Percentiles rank a stretch among this genome's conserved stretches.
phyloP scores from a whole-genome alignment of 352 stramenopile species.

The Paralagenidium karlingii region DNA sequence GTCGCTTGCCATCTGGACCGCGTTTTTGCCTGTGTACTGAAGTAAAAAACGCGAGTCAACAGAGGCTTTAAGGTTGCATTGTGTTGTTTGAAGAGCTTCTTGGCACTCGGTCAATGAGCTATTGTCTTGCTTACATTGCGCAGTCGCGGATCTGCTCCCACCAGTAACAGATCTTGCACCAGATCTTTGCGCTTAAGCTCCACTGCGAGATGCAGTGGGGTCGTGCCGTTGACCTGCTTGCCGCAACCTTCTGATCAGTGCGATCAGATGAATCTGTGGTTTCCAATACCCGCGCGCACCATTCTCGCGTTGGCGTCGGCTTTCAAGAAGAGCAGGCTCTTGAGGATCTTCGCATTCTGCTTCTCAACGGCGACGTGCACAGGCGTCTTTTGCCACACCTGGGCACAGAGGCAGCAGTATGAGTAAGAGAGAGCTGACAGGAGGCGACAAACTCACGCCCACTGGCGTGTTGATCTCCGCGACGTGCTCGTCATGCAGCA shows the following conservation, averaged over 20 bases:
- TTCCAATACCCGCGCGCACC: constrained; percentile 8
- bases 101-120: too few species aligned
- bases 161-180: constrained; percentile 38
- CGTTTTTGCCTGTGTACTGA: constrained; percentile 34
- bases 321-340: constrained; percentile 26
- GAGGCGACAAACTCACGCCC: neutral
- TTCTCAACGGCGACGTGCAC: constrained; percentile 37
- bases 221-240: constrained; percentile 50
- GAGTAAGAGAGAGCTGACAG: neutral
- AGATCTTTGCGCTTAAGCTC: constrained; percentile 33
- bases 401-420: neutral
- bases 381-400: constrained; percentile 51
- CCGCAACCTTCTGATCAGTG: neutral
- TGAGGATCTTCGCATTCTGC: constrained; percentile 43
- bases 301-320: constrained; percentile 31
- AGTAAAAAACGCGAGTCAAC: neutral
- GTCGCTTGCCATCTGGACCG: constrained; percentile 21
- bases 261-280: neutral
- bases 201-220: constrained; percentile 38
- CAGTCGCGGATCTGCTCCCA: constrained; percentile 38
- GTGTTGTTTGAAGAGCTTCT: neutral
- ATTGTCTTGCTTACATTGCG: constrained; percentile 27
- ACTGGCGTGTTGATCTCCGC: constrained; percentile 28
- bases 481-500: constrained; percentile 11
- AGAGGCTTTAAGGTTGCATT: neutral